Base-by-base conservation (phyloP, 2,329 filamentous ascomycete genomes). In the Pseudogymnoascus pannorum region DNA sequence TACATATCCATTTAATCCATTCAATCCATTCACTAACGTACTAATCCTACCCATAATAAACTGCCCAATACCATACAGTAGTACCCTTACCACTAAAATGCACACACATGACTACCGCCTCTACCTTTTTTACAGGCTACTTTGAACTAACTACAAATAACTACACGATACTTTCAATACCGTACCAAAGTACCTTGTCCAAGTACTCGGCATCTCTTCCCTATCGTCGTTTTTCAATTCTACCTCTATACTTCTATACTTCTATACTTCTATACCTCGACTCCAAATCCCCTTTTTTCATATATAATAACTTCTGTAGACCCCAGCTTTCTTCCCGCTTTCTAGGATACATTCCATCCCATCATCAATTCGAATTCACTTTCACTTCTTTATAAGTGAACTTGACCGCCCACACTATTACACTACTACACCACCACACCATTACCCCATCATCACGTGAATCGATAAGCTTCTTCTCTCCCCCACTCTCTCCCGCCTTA, bases 251-350 rank as follows among this genome's bases (percentile, higher is more conserved):
- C n/a, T n/a, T n/a, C n/a, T n/a, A n/a, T n/a, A n/a, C n/a, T n/a
- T n/a, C n/a, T n/a, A n/a, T n/a, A 40, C 36, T 20, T 20, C 36
- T 42, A 14, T 42, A 4, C 38, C 9, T 40, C 16, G 8, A 16
- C n/a, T 14, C 18, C 11, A 12, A 29, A 51, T 16, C 42, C 42
- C 22, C 1, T 29, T 51, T 51, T 44, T 51, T 51, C 42, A 22
- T 51, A 51, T 51, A 51, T 51, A 51, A 51, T 51, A 51, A 26
- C 42, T 51, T 51, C 42, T 51, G 22, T 22, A 51, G 42, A 51
- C 42, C 42, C 42, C 42, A 51, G 42, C 42, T 51, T 51, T 51
- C 22, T 51, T 51, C 42, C 42, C 42, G 42, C 42, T 51, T 51
- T 51, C 29, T 51, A 51, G 42, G 22, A 51, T 51, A 51, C 22